Evolutionary conservation across 441 rosid species (phyloP).

Genomic region (Codiaeum variegatum): DNA sequence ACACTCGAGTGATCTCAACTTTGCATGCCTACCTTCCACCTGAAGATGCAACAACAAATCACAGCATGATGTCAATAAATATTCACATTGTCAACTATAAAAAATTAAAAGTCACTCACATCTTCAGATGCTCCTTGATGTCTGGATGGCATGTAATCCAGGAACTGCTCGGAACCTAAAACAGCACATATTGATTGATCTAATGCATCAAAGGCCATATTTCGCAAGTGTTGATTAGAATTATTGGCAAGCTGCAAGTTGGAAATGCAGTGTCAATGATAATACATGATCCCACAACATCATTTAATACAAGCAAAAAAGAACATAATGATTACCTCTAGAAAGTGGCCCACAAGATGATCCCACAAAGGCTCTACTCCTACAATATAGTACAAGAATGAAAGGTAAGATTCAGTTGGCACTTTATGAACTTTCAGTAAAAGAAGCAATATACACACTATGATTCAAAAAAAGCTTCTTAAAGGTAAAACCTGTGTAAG

Average conservation of each 20-base stretch:
- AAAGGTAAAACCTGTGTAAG: neutral
- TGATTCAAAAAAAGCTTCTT: neutral
- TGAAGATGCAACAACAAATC: slow-evolving; percentile 27
- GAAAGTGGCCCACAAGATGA: slow-evolving; percentile 85
- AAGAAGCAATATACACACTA: neutral
- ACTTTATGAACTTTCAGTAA: neutral
- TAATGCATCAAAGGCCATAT: slow-evolving; percentile 89
- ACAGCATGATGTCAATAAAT: slow-evolving; percentile 20
- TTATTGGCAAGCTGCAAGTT: slow-evolving; percentile 85
- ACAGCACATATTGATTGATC: slow-evolving; percentile 94
- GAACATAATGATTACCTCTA: slow-evolving; percentile 58
- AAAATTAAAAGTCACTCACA: slow-evolving; percentile 44
- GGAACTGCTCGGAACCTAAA: slow-evolving; percentile 82
- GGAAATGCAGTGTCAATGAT: slow-evolving; percentile 33
- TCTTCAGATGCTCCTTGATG: slow-evolving; percentile 37
- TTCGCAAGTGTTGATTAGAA: slow-evolving; percentile 75
- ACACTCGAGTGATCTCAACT: slow-evolving; percentile 74
- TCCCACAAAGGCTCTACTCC: slow-evolving; percentile 98
- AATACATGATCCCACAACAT: slow-evolving; percentile 22
- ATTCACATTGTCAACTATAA: slow-evolving; percentile 12
- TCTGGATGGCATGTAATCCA: slow-evolving; percentile 44
- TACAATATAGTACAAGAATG: slow-evolving; percentile 29
- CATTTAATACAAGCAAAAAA: slow-evolving; percentile 23
- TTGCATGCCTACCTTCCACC: slow-evolving; percentile 45
- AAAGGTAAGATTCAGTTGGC: neutral